Conservation (phyloP, 805 yeast genomes). For the Kazachstania kunashirensis region DNA sequence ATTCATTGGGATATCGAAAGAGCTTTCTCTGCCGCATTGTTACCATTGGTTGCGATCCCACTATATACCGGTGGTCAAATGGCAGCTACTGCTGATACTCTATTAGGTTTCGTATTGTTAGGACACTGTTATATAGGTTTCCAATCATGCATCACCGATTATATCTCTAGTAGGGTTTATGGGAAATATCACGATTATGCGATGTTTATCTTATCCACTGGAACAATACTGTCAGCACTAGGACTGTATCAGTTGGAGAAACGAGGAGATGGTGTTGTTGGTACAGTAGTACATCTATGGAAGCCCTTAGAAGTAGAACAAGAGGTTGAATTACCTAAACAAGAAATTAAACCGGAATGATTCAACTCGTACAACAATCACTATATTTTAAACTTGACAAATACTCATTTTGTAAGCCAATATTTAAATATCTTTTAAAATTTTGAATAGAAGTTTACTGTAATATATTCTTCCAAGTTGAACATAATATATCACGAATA, state of each 20-base stretch:
- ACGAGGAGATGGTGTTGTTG: conserved; percentile 65
- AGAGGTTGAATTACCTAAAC: no score
- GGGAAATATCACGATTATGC: conserved; percentile 68
- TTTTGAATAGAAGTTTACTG: conserved; percentile 2
- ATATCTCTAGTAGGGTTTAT: conserved; percentile 78
- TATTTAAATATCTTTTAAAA: no score
- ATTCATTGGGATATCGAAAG: conserved; percentile 88
- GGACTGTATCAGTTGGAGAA: conserved; percentile 80
- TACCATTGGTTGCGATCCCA: conserved; percentile 70
- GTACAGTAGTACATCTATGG: conserved; percentile 13
- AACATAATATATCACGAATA: neutral
- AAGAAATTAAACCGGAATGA: no score
- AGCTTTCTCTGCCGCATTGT: conserved; percentile 51
- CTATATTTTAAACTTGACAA: neutral
- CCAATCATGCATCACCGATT: conserved; percentile 88
- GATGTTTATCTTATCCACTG: conserved; percentile 55
- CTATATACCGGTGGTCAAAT: conserved; percentile 59
- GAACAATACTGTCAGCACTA: conserved; percentile 59
- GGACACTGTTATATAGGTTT: conserved; percentile 79
- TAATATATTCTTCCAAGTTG: conserved; percentile 3
- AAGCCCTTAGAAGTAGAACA: neutral
- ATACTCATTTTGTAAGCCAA: no score
- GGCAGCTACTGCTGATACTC: conserved; percentile 61
- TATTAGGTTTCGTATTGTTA: conserved; percentile 53
- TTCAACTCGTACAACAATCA: no score